These are phyloP conservation scores for Amylostereum areolatum DNA, from an alignment of 1,284 basidiomycete genomes.

Conservation along the genomic window DNA sequence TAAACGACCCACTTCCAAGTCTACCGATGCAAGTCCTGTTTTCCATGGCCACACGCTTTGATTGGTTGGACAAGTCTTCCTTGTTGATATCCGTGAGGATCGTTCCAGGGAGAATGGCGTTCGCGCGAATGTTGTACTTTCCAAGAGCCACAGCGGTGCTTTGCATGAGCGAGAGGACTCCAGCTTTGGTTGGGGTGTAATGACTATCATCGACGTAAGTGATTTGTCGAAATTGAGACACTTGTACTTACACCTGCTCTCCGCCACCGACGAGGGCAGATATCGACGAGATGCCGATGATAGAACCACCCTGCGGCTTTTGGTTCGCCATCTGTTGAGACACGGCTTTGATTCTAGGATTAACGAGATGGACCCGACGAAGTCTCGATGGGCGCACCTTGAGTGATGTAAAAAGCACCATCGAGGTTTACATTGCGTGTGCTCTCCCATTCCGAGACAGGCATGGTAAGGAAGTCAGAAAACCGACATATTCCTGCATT, in stretches of 20 bases:
- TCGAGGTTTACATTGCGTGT: conserved; percentile 75
- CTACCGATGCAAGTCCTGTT: conserved; percentile 64
- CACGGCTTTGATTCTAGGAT: conserved; percentile 38
- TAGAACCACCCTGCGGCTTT: conserved; percentile 64
- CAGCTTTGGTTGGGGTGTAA: conserved; percentile 81
- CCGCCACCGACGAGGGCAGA: conserved; percentile 76
- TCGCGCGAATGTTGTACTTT: conserved; percentile 70
- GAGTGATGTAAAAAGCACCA: conserved; percentile 72
- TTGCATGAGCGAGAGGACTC: conserved; percentile 78
- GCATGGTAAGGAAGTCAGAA: conserved; percentile 74
- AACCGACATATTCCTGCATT: conserved; percentile 84
- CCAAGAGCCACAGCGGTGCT: conserved; percentile 76
- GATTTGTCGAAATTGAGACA: background rate
- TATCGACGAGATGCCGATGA: conserved; percentile 74
- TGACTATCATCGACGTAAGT: conserved; percentile 34
- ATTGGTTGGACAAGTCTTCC: conserved; percentile 60
- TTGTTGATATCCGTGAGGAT: conserved; percentile 78
- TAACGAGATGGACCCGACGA: background rate
- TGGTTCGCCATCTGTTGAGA: conserved; percentile 76
- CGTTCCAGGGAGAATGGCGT: conserved; percentile 64
- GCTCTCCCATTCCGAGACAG: conserved; percentile 60
- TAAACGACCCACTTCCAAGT: conserved; percentile 47
- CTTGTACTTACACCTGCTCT: conserved; percentile 49
- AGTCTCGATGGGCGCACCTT: conserved; percentile 35
- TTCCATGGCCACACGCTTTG: conserved; percentile 62